Conservation (phyloP, 371 early-diverging fungal species). For the Lichtheimia corymbifera region DNA sequence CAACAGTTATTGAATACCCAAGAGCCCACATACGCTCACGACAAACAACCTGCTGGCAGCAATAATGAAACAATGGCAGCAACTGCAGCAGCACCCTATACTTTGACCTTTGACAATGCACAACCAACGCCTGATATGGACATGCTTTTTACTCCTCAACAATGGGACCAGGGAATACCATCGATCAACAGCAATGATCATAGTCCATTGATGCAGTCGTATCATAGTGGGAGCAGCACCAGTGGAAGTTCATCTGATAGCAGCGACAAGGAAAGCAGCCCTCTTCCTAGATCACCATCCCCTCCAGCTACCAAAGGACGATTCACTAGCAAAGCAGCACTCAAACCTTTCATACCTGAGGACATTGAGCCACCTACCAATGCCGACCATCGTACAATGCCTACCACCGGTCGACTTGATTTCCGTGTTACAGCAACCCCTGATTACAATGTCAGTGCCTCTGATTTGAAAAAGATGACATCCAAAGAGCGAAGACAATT, state of each 20-base stretch:
- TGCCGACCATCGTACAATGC: constrained; percentile 4
- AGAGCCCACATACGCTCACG: neutral
- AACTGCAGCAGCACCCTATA: neutral
- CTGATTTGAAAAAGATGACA: constrained; percentile 60
- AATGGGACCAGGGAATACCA: neutral
- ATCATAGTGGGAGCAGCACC: neutral
- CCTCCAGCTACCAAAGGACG: neutral
- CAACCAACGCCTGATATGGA: neutral
- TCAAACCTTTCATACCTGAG: neutral
- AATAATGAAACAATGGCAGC: neutral
- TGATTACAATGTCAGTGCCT: constrained; percentile 17
- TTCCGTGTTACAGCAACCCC: constrained; percentile 10
- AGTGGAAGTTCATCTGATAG: neutral
- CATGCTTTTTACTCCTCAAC: neutral
- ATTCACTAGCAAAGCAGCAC: neutral
- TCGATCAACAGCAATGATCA: neutral
- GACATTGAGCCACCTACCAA: neutral
- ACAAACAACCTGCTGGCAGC: neutral
- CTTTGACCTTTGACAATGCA: neutral
- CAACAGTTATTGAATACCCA: neutral
- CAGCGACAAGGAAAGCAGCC: neutral
- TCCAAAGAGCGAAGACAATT: constrained; percentile 84
- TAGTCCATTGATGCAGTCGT: neutral
- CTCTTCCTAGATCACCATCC: too few species aligned
- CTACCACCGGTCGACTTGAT: constrained; percentile 17